A percentile compares a stretch with the other conserved stretches of the same genome.
These are phyloP conservation scores for Suhomyces emberorum DNA, from an alignment of 805 yeast genomes.

Conservation along the genomic window DNA sequence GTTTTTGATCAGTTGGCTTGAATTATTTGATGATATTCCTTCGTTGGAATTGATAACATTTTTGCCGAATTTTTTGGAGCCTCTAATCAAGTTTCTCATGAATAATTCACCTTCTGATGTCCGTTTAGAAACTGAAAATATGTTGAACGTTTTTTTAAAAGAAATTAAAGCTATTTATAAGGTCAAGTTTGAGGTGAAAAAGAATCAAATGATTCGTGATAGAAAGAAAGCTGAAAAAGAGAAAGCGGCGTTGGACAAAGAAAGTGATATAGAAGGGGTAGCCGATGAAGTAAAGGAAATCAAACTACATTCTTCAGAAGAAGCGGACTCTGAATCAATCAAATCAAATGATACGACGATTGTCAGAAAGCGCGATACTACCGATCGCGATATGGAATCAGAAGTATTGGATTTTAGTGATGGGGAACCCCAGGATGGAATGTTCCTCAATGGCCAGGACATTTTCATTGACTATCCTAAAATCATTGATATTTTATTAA, in stretches of 20 bases:
- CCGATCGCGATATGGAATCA: not conserved
- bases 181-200: slow-evolving; percentile 53
- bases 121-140: slow-evolving; percentile 75
- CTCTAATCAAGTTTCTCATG: slow-evolving; percentile 66
- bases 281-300: slow-evolving; percentile 1
- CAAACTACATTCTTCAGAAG: slow-evolving; percentile 6
- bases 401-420: not conserved
- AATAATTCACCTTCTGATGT: slow-evolving; percentile 86
- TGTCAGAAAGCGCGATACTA: slow-evolving; percentile 11
- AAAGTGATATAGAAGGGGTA: not conserved
- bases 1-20: slow-evolving; percentile 91
- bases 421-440: not conserved
- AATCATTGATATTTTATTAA: slow-evolving; percentile 76
- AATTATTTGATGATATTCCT: slow-evolving; percentile 88
- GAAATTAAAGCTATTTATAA: slow-evolving; percentile 78
- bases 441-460: slow-evolving; percentile 57
- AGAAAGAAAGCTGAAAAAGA: slow-evolving; percentile 6
- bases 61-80: slow-evolving; percentile 86
- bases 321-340: slow-evolving; percentile 19
- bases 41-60: slow-evolving; percentile 84
- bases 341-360: slow-evolving; percentile 26
- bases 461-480: slow-evolving; percentile 75
- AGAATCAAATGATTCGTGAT: slow-evolving; percentile 18
- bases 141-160: slow-evolving; percentile 68
- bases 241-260: not conserved